phyloP scores from a whole-genome alignment of 2,329 filamentous ascomycete genomes.

The Sphaerulina vaccinii region DNA sequence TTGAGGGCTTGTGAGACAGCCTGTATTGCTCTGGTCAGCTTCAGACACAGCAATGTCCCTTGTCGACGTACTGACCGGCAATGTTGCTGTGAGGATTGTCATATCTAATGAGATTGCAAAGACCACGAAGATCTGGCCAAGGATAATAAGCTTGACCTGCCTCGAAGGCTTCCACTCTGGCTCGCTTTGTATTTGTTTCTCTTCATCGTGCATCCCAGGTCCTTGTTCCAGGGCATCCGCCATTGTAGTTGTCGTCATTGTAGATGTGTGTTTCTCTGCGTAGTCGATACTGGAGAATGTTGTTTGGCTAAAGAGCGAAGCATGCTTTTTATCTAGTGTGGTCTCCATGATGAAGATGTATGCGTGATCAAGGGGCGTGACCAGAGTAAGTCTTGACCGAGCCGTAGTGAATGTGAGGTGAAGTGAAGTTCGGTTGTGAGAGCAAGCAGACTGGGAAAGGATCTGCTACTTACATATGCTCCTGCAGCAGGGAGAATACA shows the following conservation, averaged over 20 bases:
- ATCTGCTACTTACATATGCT: background rate
- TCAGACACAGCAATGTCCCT: background rate
- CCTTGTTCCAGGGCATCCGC: background rate
- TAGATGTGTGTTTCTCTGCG: slow-evolving; percentile 9
- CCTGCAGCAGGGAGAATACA: background rate
- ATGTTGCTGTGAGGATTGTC: slow-evolving; percentile 47
- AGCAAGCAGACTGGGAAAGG: background rate
- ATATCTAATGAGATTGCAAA: slow-evolving; percentile 53
- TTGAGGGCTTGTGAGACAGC: slow-evolving; percentile 39
- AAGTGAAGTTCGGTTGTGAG: background rate
- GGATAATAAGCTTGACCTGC: slow-evolving; percentile 44
- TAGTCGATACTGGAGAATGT: background rate
- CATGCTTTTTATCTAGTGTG: background rate
- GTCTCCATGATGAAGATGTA: background rate
- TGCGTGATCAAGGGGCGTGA: background rate
- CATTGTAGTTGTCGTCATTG: slow-evolving; percentile 8
- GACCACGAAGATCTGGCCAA: slow-evolving; percentile 45
- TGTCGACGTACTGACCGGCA: slow-evolving; percentile 40
- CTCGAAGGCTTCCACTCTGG: slow-evolving; percentile 41
- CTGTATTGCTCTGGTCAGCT: slow-evolving; percentile 18
- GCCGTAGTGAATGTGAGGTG: background rate
- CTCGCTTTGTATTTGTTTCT: background rate
- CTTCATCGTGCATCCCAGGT: background rate
- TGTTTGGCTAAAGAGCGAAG: background rate
- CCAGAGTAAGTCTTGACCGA: background rate